A percentile compares a stretch with the other conserved stretches of the same genome.
These are phyloP conservation scores for Colletotrichum sp. DNA, from an alignment of 2,329 filamentous ascomycete genomes.

Conservation along the genomic window DNA sequence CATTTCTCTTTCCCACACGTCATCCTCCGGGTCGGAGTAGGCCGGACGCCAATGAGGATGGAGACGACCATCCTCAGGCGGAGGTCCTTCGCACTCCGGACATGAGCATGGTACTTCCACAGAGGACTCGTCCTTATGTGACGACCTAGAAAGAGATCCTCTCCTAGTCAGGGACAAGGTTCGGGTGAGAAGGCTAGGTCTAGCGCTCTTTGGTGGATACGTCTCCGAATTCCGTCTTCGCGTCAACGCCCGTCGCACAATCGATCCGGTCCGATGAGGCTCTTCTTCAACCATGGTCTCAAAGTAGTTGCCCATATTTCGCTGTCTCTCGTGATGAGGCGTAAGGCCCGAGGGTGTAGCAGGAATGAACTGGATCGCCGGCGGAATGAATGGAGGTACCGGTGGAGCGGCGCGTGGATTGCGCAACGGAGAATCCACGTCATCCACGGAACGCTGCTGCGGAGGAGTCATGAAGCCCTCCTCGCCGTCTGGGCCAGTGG, in stretches of 20 bases:
- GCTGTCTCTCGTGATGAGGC: conserved; percentile 56
- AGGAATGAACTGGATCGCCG: conserved; percentile 64
- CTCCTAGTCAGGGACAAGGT: conserved; percentile 58
- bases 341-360: conserved; percentile 67
- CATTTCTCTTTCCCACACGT: conserved; percentile 32
- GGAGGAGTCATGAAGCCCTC: conserved; percentile 59
- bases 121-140: conserved; percentile 29
- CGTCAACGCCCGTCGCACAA: conserved; percentile 59
- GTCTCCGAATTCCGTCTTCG: conserved; percentile 50
- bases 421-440: conserved; percentile 65
- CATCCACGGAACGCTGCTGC: conserved; percentile 51
- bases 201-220: conserved; percentile 43
- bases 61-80: conserved; percentile 57
- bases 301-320: conserved; percentile 59
- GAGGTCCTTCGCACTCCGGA: conserved; percentile 48
- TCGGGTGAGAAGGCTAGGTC: conserved; percentile 50
- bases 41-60: conserved; percentile 69
- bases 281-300: conserved; percentile 48
- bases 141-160: conserved; percentile 25
- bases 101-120: conserved; percentile 42
- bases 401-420: conserved; percentile 65
- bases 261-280: conserved; percentile 51
- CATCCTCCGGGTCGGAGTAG: conserved; percentile 42
- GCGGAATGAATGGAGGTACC: conserved; percentile 50
- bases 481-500: conserved; percentile 41